Base-by-base conservation (phyloP, 345 rosid genomes). In the Hevea brasiliensis region DNA sequence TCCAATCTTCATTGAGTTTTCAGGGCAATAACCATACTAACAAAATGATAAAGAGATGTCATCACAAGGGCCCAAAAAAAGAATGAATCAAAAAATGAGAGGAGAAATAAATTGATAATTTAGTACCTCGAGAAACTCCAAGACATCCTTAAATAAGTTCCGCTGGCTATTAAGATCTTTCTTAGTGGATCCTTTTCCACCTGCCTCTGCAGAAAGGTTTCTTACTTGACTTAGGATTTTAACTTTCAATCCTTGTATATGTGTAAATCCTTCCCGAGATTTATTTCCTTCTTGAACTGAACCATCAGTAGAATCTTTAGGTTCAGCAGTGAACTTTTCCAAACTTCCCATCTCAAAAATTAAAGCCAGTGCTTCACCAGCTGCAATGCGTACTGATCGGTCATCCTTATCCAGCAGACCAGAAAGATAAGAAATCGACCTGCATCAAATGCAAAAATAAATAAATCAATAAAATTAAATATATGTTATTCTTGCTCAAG, bases 111-210 rank as follows among this genome's bases (percentile, higher is more conserved):
- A 42, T 1, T 2, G 4, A 32, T 32, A 32, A 4, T 32, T 32
- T 32, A 65, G n/a, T 72, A 90, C 96, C 97, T 91, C 96, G 48
- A 95, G 86, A 77, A 81, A 89, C 69, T 91, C 97, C 72, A 89
- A 69, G 27, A 95, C 79, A 79, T 92, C 97, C 86, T 82, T 91
- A 75, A 95, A 95, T 65, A 90, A 74, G 81, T 88, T 91, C 17
- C 99, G 80, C 81, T 95, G 99, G 76, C 74, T 89, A 80, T 79
- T 90, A 57, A 95, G 98, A 79, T 90, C 94, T 82, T 92, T 92
- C 90, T 95, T 95, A 40, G 87, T 84, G 29, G 97, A 88, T 70
- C 99, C 98, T 81, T 90, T 95, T 70, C 98, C 99, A 51, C 89
- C 96, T 11, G 99, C 99, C 85, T 92, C 99, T 37, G 74, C 79